These are phyloP conservation scores for Plasmodium berghei DNA, from an alignment of 169 alveolate genomes.

Conservation along the genomic window DNA sequence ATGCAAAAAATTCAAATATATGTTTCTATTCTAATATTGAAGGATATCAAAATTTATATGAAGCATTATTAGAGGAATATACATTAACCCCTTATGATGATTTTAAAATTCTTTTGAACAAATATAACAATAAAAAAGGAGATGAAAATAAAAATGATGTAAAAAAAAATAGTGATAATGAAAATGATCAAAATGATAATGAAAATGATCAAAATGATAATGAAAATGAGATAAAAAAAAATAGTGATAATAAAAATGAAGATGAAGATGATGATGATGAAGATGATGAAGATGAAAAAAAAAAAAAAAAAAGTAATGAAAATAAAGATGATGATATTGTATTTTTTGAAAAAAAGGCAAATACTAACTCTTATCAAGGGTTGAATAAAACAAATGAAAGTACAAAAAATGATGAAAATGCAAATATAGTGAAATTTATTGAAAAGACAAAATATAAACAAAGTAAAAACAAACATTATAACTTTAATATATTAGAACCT, in stretches of 20 bases:
- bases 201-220: not conserved
- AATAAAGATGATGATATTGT: slow-evolving; percentile 7
- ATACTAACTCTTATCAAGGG: not conserved
- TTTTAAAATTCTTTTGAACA: slow-evolving; percentile 29
- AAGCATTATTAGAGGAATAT: slow-evolving; percentile 54
- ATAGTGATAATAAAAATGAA: not conserved
- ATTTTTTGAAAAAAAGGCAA: slow-evolving; percentile 21
- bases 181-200: slow-evolving; percentile 1
- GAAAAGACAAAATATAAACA: no score
- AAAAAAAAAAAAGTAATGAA: slow-evolving; percentile 1
- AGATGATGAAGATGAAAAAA: slow-evolving; percentile 3
- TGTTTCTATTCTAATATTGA: slow-evolving; percentile 70
- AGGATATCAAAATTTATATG: slow-evolving; percentile 58
- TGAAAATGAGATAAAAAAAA: not conserved
- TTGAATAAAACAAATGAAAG: no score
- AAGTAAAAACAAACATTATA: no score
- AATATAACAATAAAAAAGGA: slow-evolving; percentile 10
- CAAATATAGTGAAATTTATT: no score
- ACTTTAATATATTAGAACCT: no score
- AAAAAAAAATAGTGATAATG: not conserved
- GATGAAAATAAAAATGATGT: not conserved
- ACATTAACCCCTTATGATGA: slow-evolving; percentile 31
- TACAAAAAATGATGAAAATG: no score
- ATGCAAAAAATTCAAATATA: slow-evolving; percentile 53
- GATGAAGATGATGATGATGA: slow-evolving; percentile 10